Evolutionary conservation across 2,329 filamentous ascomycete genomes (phyloP).

Genomic region (Mollisiaceae sp.): DNA sequence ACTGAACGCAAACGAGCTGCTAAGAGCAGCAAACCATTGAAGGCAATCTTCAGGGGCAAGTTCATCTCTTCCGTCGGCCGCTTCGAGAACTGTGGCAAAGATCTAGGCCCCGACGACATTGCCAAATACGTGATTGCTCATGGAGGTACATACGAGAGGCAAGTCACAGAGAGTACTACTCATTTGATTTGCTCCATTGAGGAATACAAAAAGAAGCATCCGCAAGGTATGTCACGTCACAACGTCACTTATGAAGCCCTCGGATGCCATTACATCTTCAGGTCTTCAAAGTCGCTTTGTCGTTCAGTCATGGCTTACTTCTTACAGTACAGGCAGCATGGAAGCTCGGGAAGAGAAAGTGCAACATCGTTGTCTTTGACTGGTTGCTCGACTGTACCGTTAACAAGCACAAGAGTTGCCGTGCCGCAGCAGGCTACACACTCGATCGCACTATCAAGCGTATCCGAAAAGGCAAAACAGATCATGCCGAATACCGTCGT

Average conservation of each 20-base stretch:
- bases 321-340: constrained; percentile 48
- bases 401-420: constrained; percentile 39
- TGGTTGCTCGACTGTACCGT: constrained; percentile 51
- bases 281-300: not conserved
- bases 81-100: constrained; percentile 47
- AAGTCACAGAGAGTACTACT: constrained; percentile 63
- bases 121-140: constrained; percentile 68
- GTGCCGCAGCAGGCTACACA: constrained; percentile 28
- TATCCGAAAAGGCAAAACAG: constrained; percentile 44
- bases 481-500: constrained; percentile 45
- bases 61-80: constrained; percentile 63
- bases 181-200: constrained; percentile 73
- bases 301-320: not conserved
- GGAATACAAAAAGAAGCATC: constrained; percentile 55
- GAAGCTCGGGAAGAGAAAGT: constrained; percentile 37
- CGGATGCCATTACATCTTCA: constrained; percentile 42
- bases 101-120: constrained; percentile 59
- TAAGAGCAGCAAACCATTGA: constrained; percentile 29
- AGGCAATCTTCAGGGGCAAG: constrained; percentile 55
- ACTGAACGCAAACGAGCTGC: constrained; percentile 41
- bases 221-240: constrained; percentile 31
- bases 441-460: constrained; percentile 32
- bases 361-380: constrained; percentile 52
- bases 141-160: constrained; percentile 61
- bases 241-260: not conserved